These are phyloP conservation scores for Macadamia integrifolia DNA, from an alignment of 164 flowering plant genomes.

Conservation along the genomic window DNA sequence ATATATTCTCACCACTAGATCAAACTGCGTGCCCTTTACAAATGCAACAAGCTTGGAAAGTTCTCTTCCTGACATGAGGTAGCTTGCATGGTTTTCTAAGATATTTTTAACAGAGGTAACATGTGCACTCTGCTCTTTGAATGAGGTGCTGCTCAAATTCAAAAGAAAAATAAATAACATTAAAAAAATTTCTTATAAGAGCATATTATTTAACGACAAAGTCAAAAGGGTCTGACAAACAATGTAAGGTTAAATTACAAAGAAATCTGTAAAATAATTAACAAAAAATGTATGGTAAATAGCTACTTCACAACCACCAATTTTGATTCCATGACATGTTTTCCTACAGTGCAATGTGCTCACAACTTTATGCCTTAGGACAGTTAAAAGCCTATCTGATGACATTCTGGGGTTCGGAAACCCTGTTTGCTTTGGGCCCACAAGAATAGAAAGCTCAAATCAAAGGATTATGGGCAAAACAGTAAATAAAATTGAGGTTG, in stretches of 20 bases:
- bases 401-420: too few species aligned
- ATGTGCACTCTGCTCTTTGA: constrained; percentile 88
- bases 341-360: too few species aligned
- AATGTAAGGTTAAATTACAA: neutral
- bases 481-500: too few species aligned
- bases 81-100: constrained; percentile 95
- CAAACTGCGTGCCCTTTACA: constrained; percentile 99
- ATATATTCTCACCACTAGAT: constrained; percentile 67
- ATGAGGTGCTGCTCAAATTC: constrained; percentile 44
- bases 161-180: neutral
- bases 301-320: neutral
- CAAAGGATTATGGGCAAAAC: too few species aligned
- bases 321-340: neutral
- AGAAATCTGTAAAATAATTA: neutral
- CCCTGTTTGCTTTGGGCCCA: too few species aligned
- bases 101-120: constrained; percentile 87
- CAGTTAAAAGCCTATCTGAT: too few species aligned
- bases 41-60: constrained; percentile 96
- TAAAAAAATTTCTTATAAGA: constrained; percentile 6
- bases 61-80: constrained; percentile 94
- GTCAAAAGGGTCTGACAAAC: neutral
- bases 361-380: too few species aligned
- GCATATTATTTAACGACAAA: constrained; percentile 1
- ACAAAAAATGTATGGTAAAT: neutral
- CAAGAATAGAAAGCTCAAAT: too few species aligned